These are phyloP conservation scores for Oehlia diaphana DNA, from an alignment of 192 early-diverging fungal genomes.

Conservation along the genomic window DNA sequence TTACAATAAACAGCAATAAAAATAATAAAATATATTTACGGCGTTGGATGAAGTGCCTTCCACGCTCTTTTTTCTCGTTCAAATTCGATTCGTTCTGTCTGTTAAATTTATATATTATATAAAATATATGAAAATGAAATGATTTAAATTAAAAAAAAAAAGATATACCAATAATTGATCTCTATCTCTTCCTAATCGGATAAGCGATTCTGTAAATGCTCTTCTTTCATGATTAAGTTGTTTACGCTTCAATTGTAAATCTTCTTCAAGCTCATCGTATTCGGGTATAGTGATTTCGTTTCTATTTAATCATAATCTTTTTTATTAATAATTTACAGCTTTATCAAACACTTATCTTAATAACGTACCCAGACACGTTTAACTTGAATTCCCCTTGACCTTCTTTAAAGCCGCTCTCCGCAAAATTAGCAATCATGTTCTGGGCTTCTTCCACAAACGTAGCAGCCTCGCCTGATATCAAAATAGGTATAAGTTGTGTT, in stretches of 20 bases:
- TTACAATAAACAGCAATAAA: not conserved
- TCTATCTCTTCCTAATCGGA: conserved; percentile 18
- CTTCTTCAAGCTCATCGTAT: not conserved
- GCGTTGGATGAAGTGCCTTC: conserved; percentile 14
- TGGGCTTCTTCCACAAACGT: conserved; percentile 15
- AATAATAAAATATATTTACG: not conserved
- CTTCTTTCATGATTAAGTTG: conserved; percentile 16
- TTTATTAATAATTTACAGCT: not conserved
- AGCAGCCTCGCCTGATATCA: not conserved
- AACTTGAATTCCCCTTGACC: not conserved
- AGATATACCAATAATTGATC: not conserved
- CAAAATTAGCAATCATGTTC: not conserved
- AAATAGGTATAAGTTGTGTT: not conserved
- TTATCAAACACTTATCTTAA: not conserved
- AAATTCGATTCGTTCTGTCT: conserved; percentile 23
- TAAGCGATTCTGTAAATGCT: conserved; percentile 7
- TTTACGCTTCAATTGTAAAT: conserved; percentile 1
- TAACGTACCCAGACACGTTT: not conserved
- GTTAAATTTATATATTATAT: conserved; percentile 2
- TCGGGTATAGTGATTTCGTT: conserved; percentile 13
- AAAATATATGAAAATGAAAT: too few relatives aligned
- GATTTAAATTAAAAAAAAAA: not conserved
- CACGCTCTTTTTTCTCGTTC: conserved; percentile 19
- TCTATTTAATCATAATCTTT: not conserved
- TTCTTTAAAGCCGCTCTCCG: not conserved